Percentiles rank a stretch among this genome's conserved stretches.
Conservation (phyloP, 2,329 filamentous ascomycete genomes). For the Botrytis hyacinthi region DNA sequence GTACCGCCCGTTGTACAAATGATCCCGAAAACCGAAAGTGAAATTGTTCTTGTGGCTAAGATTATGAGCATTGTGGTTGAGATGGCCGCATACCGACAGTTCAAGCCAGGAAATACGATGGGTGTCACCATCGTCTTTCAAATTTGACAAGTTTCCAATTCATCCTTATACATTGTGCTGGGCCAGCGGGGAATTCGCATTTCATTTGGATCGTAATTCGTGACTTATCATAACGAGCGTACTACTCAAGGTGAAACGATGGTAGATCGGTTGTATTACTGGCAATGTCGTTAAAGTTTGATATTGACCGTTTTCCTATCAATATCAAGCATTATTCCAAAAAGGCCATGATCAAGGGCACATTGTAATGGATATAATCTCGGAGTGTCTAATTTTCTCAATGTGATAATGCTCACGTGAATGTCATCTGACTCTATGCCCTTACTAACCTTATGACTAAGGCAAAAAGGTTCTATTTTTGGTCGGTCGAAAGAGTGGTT, state of each 20-base stretch:
- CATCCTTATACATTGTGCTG: neutral
- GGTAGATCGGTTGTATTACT: neutral
- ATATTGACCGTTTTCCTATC: neutral
- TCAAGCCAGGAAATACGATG: neutral
- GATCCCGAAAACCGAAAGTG: constrained; percentile 16
- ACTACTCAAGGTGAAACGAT: constrained; percentile 3
- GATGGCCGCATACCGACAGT: constrained; percentile 8
- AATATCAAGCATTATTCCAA: too few relatives aligned
- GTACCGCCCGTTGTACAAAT: constrained; percentile 16
- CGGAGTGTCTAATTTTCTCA: neutral
- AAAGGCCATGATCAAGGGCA: neutral
- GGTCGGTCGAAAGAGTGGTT: constrained; percentile 13
- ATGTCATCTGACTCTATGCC: neutral
- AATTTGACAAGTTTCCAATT: neutral
- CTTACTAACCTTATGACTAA: neutral
- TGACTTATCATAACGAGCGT: constrained; percentile 9
- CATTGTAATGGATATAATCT: neutral
- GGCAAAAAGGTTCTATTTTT: neutral
- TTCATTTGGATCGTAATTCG: constrained; percentile 1
- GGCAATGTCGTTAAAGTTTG: neutral
- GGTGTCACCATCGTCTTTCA: neutral
- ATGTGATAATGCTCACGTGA: neutral
- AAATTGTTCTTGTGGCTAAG: constrained; percentile 11
- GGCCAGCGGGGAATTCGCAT: neutral
- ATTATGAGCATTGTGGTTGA: neutral